Percentiles rank a stretch among this genome's conserved stretches.
Evolutionary conservation across 78 protist species (phyloP).

Genomic region (Pelomyxa schiedti): DNA sequence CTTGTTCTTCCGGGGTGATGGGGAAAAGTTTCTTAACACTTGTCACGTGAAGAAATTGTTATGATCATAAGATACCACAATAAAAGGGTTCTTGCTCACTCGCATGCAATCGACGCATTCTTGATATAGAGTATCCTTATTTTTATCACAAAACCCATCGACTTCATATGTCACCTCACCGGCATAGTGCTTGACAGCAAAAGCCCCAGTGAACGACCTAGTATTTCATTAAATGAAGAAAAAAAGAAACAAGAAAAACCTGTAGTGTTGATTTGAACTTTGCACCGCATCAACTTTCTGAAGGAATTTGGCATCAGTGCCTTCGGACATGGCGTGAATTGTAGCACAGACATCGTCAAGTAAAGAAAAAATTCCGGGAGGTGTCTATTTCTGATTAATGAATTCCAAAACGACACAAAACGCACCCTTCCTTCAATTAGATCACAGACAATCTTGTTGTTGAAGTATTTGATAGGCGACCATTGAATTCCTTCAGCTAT

Average conservation of each 20-base stretch:
- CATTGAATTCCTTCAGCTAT: slow-evolving; percentile 80
- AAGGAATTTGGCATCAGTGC: slow-evolving; percentile 67
- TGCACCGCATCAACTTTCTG: slow-evolving; percentile 37
- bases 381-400: slow-evolving; percentile 18
- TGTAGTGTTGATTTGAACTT: slow-evolving; percentile 56
- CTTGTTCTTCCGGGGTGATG: slow-evolving; percentile 11
- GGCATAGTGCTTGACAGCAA: slow-evolving; percentile 76
- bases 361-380: slow-evolving; percentile 71
- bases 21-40: not conserved
- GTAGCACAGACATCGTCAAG: slow-evolving; percentile 80
- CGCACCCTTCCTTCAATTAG: slow-evolving; percentile 80
- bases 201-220: slow-evolving; percentile 52
- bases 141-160: slow-evolving; percentile 67
- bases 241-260: no score
- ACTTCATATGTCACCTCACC: slow-evolving; percentile 76
- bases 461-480: slow-evolving; percentile 72
- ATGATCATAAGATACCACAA: not conserved
- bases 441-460: slow-evolving; percentile 81
- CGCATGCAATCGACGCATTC: slow-evolving; percentile 44
- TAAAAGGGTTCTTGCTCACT: slow-evolving; percentile 28
- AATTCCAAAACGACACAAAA: no score
- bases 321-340: slow-evolving; percentile 64
- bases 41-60: not conserved
- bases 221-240: not conserved
- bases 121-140: slow-evolving; percentile 71